Percentiles rank a stretch among this genome's conserved stretches.
These are phyloP conservation scores for Myrmaecium sp. DNA, from an alignment of 2,329 filamentous ascomycete species.

Conservation along the genomic window DNA sequence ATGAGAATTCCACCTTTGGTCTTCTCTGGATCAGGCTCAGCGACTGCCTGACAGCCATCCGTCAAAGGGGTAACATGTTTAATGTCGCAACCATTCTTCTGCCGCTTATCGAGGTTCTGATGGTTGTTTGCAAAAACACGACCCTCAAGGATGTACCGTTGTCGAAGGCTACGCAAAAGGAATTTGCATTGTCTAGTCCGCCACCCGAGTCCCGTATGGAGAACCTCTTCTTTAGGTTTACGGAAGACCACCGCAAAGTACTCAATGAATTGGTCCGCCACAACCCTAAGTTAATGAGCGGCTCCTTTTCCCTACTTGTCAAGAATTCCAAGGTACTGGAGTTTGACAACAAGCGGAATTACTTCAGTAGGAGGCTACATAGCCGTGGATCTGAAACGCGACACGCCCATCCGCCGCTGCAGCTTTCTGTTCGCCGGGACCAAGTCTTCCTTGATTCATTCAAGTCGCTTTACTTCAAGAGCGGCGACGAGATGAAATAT, in stretches of 20 bases:
- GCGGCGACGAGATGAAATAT: constrained; percentile 93
- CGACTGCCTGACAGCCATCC: constrained; percentile 72
- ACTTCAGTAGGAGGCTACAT: constrained; percentile 90
- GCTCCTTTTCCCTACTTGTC: constrained; percentile 85
- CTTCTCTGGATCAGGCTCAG: constrained; percentile 87
- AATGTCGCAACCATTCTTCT: constrained; percentile 93
- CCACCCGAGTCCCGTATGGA: constrained; percentile 70
- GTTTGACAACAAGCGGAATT: constrained; percentile 99
- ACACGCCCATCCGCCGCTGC: constrained; percentile 58
- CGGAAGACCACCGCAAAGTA: constrained; percentile 92
- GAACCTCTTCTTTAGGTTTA: constrained; percentile 89
- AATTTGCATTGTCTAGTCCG: constrained; percentile 58
- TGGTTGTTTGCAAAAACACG: constrained; percentile 99
- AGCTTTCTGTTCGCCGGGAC: constrained; percentile 79
- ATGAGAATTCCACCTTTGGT: constrained; percentile 79
- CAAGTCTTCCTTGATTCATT: constrained; percentile 97
- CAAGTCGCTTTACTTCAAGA: constrained; percentile 96
- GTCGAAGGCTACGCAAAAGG: constrained; percentile 32
- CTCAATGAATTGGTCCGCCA: constrained; percentile 94
- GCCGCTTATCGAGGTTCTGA: constrained; percentile 85
- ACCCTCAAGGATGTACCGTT: constrained; percentile 52
- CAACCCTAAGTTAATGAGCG: constrained; percentile 96
- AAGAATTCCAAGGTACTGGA: constrained; percentile 98
- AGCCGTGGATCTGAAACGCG: constrained; percentile 52
- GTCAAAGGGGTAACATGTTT: constrained; percentile 84